Conservation (phyloP, 2,329 filamentous ascomycete species). For the Blumeriella jaapii region DNA sequence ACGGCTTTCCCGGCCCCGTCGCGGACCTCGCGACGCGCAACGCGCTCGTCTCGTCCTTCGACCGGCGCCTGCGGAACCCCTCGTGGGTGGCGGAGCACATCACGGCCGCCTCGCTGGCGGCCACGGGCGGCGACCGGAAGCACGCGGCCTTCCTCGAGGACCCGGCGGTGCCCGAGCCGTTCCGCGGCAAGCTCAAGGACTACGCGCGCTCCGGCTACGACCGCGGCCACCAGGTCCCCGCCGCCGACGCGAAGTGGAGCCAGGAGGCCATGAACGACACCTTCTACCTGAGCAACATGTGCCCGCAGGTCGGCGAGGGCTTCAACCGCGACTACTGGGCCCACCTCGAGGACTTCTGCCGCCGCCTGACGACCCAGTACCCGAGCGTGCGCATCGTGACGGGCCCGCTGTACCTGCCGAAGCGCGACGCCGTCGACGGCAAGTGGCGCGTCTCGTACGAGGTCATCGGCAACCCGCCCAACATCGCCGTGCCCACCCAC, state of each 20-base stretch:
- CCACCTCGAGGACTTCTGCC: slow-evolving; percentile 95
- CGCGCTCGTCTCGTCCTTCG: slow-evolving; percentile 77
- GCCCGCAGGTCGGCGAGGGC: slow-evolving; percentile 92
- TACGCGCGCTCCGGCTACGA: slow-evolving; percentile 95
- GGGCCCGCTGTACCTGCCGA: slow-evolving; percentile 85
- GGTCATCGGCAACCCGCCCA: slow-evolving; percentile 86
- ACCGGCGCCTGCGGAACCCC: slow-evolving; percentile 83
- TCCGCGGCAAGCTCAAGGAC: slow-evolving; percentile 82
- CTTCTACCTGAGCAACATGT: slow-evolving; percentile 92
- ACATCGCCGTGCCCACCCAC: slow-evolving; percentile 91
- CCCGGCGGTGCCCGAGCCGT: slow-evolving; percentile 64
- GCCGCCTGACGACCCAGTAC: slow-evolving; percentile 67
- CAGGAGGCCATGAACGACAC: slow-evolving; percentile 92
- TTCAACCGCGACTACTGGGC: slow-evolving; percentile 99
- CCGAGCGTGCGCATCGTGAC: slow-evolving; percentile 86
- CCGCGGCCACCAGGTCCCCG: slow-evolving; percentile 91
- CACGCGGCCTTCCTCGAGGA: slow-evolving; percentile 80
- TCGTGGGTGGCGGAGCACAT: slow-evolving; percentile 96
- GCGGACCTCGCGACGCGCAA: slow-evolving; percentile 67
- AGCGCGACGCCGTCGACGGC: slow-evolving; percentile 66
- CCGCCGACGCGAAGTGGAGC: slow-evolving; percentile 91
- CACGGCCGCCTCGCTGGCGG: slow-evolving; percentile 69
- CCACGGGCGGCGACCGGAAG: slow-evolving; percentile 69
- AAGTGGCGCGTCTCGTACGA: slow-evolving; percentile 97
- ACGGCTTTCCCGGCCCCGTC: slow-evolving; percentile 86